Conservation (phyloP, 2,329 filamentous ascomycete genomes). For the Pleomassaria siparia region DNA sequence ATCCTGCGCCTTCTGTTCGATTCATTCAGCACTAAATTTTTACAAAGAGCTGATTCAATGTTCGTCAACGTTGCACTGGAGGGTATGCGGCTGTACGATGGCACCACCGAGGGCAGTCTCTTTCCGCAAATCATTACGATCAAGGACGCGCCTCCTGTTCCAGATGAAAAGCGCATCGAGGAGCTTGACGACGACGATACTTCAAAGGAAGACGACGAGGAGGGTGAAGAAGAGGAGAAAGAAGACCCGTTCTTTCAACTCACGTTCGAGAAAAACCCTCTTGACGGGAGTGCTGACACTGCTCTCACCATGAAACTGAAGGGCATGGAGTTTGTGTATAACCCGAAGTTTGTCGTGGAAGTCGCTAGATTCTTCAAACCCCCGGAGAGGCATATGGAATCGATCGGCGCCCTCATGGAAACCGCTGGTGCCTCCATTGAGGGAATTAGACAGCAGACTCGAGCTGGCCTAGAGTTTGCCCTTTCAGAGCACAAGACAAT, state of each 20-base stretch:
- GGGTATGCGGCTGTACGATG: slow-evolving; percentile 91
- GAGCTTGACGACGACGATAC: slow-evolving; percentile 53
- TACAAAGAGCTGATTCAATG: slow-evolving; percentile 89
- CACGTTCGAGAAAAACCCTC: slow-evolving; percentile 89
- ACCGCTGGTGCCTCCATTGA: slow-evolving; percentile 94
- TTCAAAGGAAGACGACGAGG: slow-evolving; percentile 48
- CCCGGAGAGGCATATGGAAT: slow-evolving; percentile 97
- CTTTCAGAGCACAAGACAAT: slow-evolving; percentile 97
- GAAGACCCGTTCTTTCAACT: slow-evolving; percentile 88
- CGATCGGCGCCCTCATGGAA: slow-evolving; percentile 93
- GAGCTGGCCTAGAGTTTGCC: slow-evolving; percentile 93
- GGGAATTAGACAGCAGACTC: slow-evolving; percentile 89
- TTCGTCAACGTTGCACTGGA: slow-evolving; percentile 87
- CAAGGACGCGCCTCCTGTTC: slow-evolving; percentile 74
- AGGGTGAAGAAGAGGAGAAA: slow-evolving; percentile 48
- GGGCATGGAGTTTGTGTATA: slow-evolving; percentile 96
- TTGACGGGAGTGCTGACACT: slow-evolving; percentile 89
- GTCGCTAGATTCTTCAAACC: slow-evolving; percentile 95
- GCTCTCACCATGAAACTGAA: slow-evolving; percentile 89
- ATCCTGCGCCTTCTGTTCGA: slow-evolving; percentile 93
- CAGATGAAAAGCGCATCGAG: slow-evolving; percentile 52
- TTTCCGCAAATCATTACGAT: slow-evolving; percentile 95
- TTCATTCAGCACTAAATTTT: slow-evolving; percentile 84
- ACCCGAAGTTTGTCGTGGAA: slow-evolving; percentile 87
- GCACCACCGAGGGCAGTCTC: slow-evolving; percentile 85